Evolutionary conservation across 306 rosid species (phyloP), one percentile per base, ranked within the genome.

Genomic region (Gastrolobium bilobum): DNA sequence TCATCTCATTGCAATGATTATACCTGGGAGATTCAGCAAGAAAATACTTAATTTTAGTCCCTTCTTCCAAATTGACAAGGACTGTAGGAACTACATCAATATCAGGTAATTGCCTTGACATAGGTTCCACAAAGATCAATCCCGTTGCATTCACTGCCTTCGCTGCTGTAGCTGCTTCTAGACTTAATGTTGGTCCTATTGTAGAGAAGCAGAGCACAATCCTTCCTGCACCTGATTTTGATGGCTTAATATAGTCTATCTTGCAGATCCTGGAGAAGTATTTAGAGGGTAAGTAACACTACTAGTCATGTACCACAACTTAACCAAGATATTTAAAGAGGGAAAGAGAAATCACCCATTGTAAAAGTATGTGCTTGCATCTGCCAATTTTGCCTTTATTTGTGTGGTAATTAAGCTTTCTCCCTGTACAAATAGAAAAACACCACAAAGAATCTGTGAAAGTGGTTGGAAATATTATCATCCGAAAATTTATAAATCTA

Each of bases 181-280:
- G 70, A 7, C 59, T 77, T 0, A 31, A n/a, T 6, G 44, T 69
- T 29, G 81, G 77, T 38, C 90, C 92, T 0, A 63, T 20, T 14
- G 79, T 68, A 7, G 87, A 77, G 81, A 89, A 89, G 81, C 90
- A 89, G 10, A 86, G 35, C 31, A 89, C 60, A 34, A 84, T 78
- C 70, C 44, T 86, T 7, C 83, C 81, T 14, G 5, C 15, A 2
- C 84, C 90, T 13, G 65, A 60, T 57, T 54, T 84, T 1, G 64
- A 20, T 15, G 7, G 77, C 65, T 82, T 68, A 6, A 63, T 63
- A 37, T 68, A 75, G 13, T 8, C 42, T 40, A 2, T 7, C 26
- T 47, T 43, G 76, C 90, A 89, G 44, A 89, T 7, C 80, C 92
- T 89, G 72, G 26, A 44, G 3, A 53, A 35, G 20, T 15, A 53